Base-by-base conservation (phyloP, 2,329 filamentous ascomycete genomes). In the Colletotrichum sp. region DNA sequence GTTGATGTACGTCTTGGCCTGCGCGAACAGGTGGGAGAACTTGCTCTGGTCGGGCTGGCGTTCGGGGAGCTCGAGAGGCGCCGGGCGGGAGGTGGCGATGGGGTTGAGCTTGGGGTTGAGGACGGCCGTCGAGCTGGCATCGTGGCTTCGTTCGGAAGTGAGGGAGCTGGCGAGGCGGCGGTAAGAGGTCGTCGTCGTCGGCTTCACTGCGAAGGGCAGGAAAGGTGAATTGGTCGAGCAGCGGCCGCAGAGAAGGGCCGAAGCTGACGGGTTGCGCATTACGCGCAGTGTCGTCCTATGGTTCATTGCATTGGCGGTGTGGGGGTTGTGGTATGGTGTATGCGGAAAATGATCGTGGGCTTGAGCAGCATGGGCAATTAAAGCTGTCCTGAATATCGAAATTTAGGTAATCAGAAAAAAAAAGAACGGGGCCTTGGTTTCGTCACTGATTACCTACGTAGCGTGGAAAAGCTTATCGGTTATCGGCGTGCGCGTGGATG, bases 1-100 rank as follows among this genome's bases (percentile, higher is more conserved):
- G 43, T 85, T 85, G 12, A 94, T 84, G 84, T 98, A 98, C 67
- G 94, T 92, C 82, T 94, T 94, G 77, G 95, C 96, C 32, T 93
- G 86, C 59, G 85, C 82, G 80, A 91, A 90, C 21, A 80, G 80
- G 48, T 84, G 80, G 71, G 84, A 84, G 71, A 90, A 82, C 24
- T 86, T 81, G 32, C 86, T 85, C 34, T 89, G 83, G 9, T 84
- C 80, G 24, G 88, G 81, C 21, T 87, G 82, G 69, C 91, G 89
- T 7, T 84, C 82, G 8, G 95, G 95, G 4, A 95, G 86, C 59
- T 88, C 83, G 77, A 98, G 89, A 0, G 90, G 88, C 1, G 95
- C 92, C 1, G 96, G 94, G 26, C 94, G 93, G 0, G 95, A 97
- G 63, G 92, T 91, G 12, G 86, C 81, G 0, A 95, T 94, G 0